Base-by-base conservation (phyloP, 23 red algal genomes). In the Agarophyton chilense region DNA sequence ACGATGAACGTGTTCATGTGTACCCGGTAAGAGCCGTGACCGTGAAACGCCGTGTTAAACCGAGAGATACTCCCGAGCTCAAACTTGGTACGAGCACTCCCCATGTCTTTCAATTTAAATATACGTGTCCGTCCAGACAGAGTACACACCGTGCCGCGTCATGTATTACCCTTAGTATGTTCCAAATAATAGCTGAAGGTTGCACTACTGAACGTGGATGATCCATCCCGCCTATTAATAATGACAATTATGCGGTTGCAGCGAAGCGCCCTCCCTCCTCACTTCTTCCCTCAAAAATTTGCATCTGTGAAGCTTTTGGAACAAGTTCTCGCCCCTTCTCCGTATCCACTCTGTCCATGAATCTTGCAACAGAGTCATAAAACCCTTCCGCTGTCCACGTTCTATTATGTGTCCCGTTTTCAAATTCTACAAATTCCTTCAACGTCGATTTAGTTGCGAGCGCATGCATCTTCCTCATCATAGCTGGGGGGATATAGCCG, bases 401-500 rank as follows among this genome's bases (percentile, higher is more conserved):
- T 51, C 80, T 35, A 72, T 95, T 95, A 62, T 98, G 96, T 31
- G 96, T 98, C 24, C 96, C 93, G 28, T 92, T 74, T 52, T 72
- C 63, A 90, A 98, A 96, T 43, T 81, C 54, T 16, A 98, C 78
- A 57, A 98, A 94, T 43, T 92, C 82, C n/a, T 88, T 92, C 26
- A 83, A 16, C 6, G 45, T 52, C 21, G 90, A 84, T 22, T 83
- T 55, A 24, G 78, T 62, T 8, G 93, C 91, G 12, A 86, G 79
- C 28, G 70, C 55, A 70, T 96, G 87, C 78, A 98, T 91, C 67
- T 89, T 47, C 49, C 82, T 88, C 96, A 98, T 98, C 96, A 98
- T 98, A 26, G 51, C 60, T 18, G 93, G 96, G 50, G 96, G 96
- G 24, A 98, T 88, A 64, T 94, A 98, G 9, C 81, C 85, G 71